Evolutionary conservation across 2,329 filamentous ascomycete species (phyloP).

Genomic region (Stagonosporopsis chrysanthemi): DNA sequence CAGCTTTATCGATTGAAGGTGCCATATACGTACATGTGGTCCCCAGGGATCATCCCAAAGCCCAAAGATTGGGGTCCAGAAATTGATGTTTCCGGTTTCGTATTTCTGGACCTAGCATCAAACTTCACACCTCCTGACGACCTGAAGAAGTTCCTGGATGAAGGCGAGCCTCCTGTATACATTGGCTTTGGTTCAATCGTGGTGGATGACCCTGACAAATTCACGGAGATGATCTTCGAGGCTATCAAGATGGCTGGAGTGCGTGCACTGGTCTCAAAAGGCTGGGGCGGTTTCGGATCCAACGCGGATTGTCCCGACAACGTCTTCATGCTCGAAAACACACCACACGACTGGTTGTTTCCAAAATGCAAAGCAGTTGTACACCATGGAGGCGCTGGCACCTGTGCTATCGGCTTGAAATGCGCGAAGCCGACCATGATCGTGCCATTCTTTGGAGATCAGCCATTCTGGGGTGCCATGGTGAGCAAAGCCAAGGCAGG

Average conservation of each 20-base stretch:
- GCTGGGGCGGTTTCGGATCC: conserved; percentile 75
- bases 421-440: conserved; percentile 76
- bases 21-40: conserved; percentile 74
- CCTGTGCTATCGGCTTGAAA: conserved; percentile 76
- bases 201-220: conserved; percentile 72
- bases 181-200: conserved; percentile 81
- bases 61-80: conserved; percentile 72
- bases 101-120: conserved; percentile 75
- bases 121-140: conserved; percentile 65
- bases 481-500: conserved; percentile 70
- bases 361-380: conserved; percentile 71
- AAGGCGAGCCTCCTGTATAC: conserved; percentile 67
- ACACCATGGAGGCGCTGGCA: conserved; percentile 81
- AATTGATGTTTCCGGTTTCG: conserved; percentile 79
- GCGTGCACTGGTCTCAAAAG: conserved; percentile 75
- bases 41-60: conserved; percentile 70
- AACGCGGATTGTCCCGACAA: conserved; percentile 61
- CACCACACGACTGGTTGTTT: conserved; percentile 80
- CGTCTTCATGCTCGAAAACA: conserved; percentile 76
- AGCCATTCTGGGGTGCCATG: conserved; percentile 80
- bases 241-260: conserved; percentile 71
- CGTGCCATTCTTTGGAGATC: conserved; percentile 81
- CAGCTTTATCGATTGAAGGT: conserved; percentile 76
- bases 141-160: conserved; percentile 53
- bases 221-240: conserved; percentile 75